Evolutionary conservation across 2,329 filamentous ascomycete genomes (phyloP), one percentile per base, ranked within the genome.

Genomic region (Decorospora gaudefroyi): DNA sequence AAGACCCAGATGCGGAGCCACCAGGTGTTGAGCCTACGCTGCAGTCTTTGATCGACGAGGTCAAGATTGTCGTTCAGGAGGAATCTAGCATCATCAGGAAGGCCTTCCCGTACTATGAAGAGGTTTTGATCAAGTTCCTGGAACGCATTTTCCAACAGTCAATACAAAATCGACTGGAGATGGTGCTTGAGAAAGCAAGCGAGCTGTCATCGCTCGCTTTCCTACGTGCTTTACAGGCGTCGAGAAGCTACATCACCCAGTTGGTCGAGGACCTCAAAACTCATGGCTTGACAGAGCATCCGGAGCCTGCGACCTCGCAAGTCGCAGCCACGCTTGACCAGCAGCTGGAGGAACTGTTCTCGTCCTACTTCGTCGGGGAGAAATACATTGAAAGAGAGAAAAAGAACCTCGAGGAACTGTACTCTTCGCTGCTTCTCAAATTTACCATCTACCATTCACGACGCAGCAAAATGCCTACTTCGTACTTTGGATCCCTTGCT

Each of bases 61-160:
- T 97, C 61, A 90, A 87, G 69, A 86, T 96, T 31, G 90, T 96
- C 31, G 90, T 97, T 72, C 92, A 97, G 67, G 92, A 97, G 63
- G 93, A 99, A 65, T 96, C 92, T 7, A 88, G 90, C 56, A 95
- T 96, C 68, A 97, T 99, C 69, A 95, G 93, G 70, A 84, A 90
- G 37, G 92, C 93, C 0, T 99, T 99, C 64, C 93, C 93, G 0
- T 96, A 91, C 69, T 92, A 95, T 59, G 93, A 99, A 61, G 91
- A 92, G 47, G 93, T 99, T 1, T 76, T 99, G 36, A 85, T 85
- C 53, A 92, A 92, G 60, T 99, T 99, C 61, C 80, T 99, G 37
- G 93, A 99, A 71, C 82, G 93, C 55, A 87, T 99, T 8, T 99
- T 99, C 64, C 93, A 99, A 67, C 93, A 99, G 71, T 97, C 92